Evolutionary conservation across 768 basidiomycete genomes (phyloP).

Genomic region (Mycena filopes): DNA sequence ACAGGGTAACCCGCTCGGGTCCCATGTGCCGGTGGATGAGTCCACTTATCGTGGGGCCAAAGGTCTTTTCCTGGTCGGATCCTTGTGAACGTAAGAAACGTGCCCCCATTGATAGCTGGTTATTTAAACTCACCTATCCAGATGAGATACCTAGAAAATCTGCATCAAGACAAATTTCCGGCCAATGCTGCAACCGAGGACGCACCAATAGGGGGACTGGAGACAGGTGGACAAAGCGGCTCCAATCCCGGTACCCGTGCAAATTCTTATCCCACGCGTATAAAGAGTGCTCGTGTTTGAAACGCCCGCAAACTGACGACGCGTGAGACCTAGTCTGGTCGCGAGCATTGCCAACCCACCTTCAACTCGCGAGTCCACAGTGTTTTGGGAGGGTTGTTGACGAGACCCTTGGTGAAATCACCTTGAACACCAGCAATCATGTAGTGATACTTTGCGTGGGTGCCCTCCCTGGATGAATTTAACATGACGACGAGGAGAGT

Average conservation of each 20-base stretch:
- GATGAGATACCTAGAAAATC: constrained; percentile 71
- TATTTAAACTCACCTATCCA: constrained; percentile 71
- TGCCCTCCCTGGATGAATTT: constrained; percentile 64
- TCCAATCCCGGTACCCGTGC: constrained; percentile 85
- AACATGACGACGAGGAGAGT: neutral
- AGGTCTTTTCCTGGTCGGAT: constrained; percentile 83
- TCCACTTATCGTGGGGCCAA: constrained; percentile 74
- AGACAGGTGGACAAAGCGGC: constrained; percentile 82
- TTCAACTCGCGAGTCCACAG: constrained; percentile 87
- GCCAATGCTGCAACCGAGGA: constrained; percentile 14
- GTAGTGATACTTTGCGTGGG: constrained; percentile 80
- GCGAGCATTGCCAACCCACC: constrained; percentile 48
- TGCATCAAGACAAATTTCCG: neutral
- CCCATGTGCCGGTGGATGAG: constrained; percentile 77
- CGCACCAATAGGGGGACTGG: constrained; percentile 79
- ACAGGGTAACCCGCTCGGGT: constrained; percentile 78
- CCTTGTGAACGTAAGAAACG: constrained; percentile 48
- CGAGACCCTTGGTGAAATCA: constrained; percentile 80
- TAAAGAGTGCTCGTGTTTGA: constrained; percentile 86
- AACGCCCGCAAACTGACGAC: constrained; percentile 77
- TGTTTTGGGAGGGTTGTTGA: constrained; percentile 55
- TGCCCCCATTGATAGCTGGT: neutral
- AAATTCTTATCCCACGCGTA: constrained; percentile 82
- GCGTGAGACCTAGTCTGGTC: constrained; percentile 14
- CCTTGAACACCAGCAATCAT: constrained; percentile 84